Conservation (phyloP, 192 early-diverging fungal species). For the Umbelopsis sp. region DNA sequence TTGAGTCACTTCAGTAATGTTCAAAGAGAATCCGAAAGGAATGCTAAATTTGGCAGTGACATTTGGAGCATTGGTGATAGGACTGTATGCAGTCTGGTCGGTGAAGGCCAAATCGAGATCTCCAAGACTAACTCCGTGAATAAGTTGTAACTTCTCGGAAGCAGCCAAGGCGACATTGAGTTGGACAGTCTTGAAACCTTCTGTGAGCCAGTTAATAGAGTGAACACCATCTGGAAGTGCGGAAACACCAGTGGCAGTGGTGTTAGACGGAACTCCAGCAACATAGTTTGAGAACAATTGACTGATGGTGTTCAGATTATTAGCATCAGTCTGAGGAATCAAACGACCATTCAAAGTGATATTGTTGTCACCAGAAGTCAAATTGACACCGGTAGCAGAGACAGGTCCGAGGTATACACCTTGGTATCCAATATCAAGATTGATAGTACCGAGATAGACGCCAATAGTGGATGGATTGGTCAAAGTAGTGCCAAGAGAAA, state of each 20-base stretch:
- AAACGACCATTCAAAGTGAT: constrained; percentile 53
- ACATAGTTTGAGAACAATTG: constrained; percentile 55
- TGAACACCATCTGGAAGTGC: constrained; percentile 52
- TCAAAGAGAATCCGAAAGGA: constrained; percentile 63
- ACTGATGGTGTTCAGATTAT: constrained; percentile 44
- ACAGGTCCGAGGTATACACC: constrained; percentile 52
- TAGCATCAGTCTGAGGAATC: constrained; percentile 48
- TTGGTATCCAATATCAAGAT: constrained; percentile 50
- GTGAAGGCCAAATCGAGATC: constrained; percentile 56
- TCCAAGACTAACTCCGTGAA: constrained; percentile 50
- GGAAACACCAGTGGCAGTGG: constrained; percentile 48
- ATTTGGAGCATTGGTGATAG: constrained; percentile 42
- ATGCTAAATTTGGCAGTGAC: constrained; percentile 53
- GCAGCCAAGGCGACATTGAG: constrained; percentile 52
- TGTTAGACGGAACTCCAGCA: constrained; percentile 45
- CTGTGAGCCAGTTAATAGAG: constrained; percentile 48
- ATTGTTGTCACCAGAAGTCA: constrained; percentile 41
- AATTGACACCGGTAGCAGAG: constrained; percentile 37
- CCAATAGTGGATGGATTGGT: constrained; percentile 56
- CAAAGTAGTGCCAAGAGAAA: constrained; percentile 52
- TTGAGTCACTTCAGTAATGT: constrained; percentile 55
- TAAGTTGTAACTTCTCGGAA: constrained; percentile 45
- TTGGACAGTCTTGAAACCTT: constrained; percentile 50
- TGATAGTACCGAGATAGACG: constrained; percentile 54
- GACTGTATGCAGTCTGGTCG: constrained; percentile 48